A percentile compares a stretch with the other conserved stretches of the same genome.
These are phyloP conservation scores for Musa beccarii DNA, from an alignment of 176 grass and related monocot species.

Conservation along the genomic window DNA sequence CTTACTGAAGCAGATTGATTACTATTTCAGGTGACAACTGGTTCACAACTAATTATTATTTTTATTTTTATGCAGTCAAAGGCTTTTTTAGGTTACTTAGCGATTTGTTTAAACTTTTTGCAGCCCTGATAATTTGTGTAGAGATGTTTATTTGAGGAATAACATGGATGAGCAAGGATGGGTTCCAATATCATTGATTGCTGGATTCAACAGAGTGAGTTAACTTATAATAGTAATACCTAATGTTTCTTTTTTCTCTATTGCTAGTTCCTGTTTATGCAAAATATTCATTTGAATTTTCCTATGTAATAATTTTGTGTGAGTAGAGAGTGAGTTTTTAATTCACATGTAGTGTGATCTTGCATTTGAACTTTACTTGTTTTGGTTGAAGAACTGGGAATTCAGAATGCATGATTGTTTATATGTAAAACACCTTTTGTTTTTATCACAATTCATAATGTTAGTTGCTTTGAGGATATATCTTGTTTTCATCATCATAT, in stretches of 20 bases:
- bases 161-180: constrained; percentile 87
- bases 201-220: constrained; percentile 82
- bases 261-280: background rate
- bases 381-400: background rate
- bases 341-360: background rate
- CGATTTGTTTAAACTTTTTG: constrained; percentile 20
- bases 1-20: constrained; percentile 82
- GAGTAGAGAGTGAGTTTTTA: background rate
- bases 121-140: constrained; percentile 90
- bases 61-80: background rate
- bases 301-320: background rate
- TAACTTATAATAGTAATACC: background rate
- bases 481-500: background rate
- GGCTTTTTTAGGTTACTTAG: constrained; percentile 5
- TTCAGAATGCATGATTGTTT: too few relatives aligned
- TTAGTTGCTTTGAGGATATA: background rate
- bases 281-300: background rate
- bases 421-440: too few relatives aligned
- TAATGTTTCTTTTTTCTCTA: background rate
- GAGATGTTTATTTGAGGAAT: constrained; percentile 62
- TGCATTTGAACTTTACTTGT: background rate
- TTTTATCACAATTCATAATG: background rate
- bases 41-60: constrained; percentile 1
- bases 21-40: constrained; percentile 77
- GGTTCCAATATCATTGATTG: constrained; percentile 73